Base-by-base conservation (phyloP, 2,329 filamentous ascomycete species). In the Neospermospora avenae region DNA sequence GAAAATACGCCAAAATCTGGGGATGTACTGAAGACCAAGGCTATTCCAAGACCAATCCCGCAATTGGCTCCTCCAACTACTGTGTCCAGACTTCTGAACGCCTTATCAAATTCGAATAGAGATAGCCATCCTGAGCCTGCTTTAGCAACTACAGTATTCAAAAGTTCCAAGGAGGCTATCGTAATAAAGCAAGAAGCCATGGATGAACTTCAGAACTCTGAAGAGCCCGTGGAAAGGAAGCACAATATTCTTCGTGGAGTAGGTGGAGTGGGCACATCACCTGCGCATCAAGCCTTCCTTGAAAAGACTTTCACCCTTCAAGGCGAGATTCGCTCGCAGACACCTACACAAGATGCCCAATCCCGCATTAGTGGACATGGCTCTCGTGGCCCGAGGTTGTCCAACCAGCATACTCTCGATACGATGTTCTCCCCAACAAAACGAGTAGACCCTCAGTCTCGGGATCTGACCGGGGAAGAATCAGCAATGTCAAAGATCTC, bases 251-350 rank as follows among this genome's bases (percentile, higher is more conserved):
- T 55, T 14, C 24, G 39, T 22, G 53, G 53, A 20, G 53, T 55
- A 2, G 39, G n/a, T 44, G 41, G 53, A 8, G 16, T 34, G 13
- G 18, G 13, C 4, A 37, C 24, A 37, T 51, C 37, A 14, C 53
- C 53, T 6, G 41, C 53, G 8, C 53, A 55, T 20, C 28, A 55
- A 24, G 53, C 53, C 22, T 55, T 44, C 53, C 53, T 44, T 20
- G 2, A 55, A 11, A 45, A 41, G 34, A 13, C 28, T 34, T 22
- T 25, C 5, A 45, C 53, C 18, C 6, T 34, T 10, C 39, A 55
- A 14, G 22, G 22, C 28, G 41, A 55, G n/a, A 44, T 41, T 22
- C 18, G 39, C 22, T 24, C 24, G 20, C 16, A n/a, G 31, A 55
- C 41, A 14, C 25, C 53, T 24, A 31, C 16, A 3, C 24, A 16